These are phyloP conservation scores for Termitomyces sp. DNA, from an alignment of 768 basidiomycete genomes.

Conservation along the genomic window DNA sequence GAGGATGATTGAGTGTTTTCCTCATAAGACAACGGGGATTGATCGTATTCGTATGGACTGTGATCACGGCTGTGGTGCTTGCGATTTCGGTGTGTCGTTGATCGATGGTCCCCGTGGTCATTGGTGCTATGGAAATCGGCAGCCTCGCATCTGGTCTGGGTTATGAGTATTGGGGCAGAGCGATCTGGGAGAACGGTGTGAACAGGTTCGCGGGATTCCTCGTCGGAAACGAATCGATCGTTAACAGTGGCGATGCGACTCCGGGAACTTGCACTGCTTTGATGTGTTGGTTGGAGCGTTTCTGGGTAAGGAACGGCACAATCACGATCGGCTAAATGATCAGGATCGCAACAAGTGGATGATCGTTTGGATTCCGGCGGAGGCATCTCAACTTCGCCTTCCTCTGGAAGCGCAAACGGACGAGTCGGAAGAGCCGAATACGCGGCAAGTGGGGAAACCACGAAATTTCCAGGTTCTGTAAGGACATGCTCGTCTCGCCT, in stretches of 20 bases:
- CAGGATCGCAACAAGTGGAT: conserved; percentile 21
- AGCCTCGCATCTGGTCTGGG: conserved; percentile 14
- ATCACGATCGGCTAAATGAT: conserved; percentile 22
- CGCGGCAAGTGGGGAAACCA: conserved; percentile 42
- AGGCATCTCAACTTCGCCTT: conserved; percentile 19
- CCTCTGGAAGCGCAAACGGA: conserved; percentile 35
- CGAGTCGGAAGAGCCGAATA: conserved; percentile 28
- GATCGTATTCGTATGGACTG: neutral
- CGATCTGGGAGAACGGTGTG: neutral
- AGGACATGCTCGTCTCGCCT: conserved; percentile 31
- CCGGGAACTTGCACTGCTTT: neutral
- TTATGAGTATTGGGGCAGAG: neutral
- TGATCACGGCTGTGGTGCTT: neutral
- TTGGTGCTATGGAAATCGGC: neutral
- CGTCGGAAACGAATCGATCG: neutral
- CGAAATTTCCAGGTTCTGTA: conserved; percentile 32
- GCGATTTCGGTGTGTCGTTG: neutral
- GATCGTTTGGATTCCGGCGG: conserved; percentile 7
- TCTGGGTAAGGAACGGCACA: conserved; percentile 13
- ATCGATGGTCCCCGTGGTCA: conserved; percentile 5
- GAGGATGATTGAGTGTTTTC: neutral
- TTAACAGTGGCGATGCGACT: neutral
- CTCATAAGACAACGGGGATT: neutral
- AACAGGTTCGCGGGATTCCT: neutral
- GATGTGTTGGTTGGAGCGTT: conserved; percentile 3